Base-by-base conservation (phyloP, 139 green algal genomes). In the Mesostigma viride region DNA sequence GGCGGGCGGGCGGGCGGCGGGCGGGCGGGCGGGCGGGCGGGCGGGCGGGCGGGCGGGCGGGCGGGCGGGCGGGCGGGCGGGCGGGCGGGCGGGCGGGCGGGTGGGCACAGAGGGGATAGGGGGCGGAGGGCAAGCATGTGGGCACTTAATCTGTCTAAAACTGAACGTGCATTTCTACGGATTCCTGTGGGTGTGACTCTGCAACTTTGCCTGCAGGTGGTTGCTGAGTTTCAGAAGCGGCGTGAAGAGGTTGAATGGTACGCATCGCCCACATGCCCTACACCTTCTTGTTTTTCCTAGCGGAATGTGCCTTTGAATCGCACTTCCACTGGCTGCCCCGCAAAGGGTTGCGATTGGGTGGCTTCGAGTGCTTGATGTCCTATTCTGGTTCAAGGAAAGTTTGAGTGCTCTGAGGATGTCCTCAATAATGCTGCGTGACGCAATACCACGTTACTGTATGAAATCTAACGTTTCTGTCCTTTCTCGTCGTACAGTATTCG, bases 211-310 rank as follows among this genome's bases (percentile, higher is more conserved):
- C n/a, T n/a, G n/a, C 67, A 73, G 67, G 67, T 46, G 8, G 68
- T 44, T n/a, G 69, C 75, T 34, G 69, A 76, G 44, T 67, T 76
- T 35, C 26, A 67, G 26, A 73, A 76, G 51, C 32, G 64, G 26
- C 46, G 69, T 2, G 33, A 65, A 58, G 69, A 76, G 27, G 64
- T 44, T 1, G 69, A 76, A 31, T 76, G 69, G 69, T 76, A 27
- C 22, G 46, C 61, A n/a, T n/a, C n/a, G n/a, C n/a, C n/a, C n/a
- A n/a, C n/a, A n/a, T 56, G 45, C 45, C 45, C 20, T 56, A 28
- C 22, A 22, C 45, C 45, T 56, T 56, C 22, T 56, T 22, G 22
- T 56, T 56, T 56, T 22, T 22, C 45, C 22, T 22, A 28, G 45
- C 45, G 22, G 22, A 28, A 22, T 56, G 22, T 56, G 45, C 22